These are phyloP conservation scores for Teunomyces gatunensis DNA, from an alignment of 805 yeast genomes.

Conservation along the genomic window DNA sequence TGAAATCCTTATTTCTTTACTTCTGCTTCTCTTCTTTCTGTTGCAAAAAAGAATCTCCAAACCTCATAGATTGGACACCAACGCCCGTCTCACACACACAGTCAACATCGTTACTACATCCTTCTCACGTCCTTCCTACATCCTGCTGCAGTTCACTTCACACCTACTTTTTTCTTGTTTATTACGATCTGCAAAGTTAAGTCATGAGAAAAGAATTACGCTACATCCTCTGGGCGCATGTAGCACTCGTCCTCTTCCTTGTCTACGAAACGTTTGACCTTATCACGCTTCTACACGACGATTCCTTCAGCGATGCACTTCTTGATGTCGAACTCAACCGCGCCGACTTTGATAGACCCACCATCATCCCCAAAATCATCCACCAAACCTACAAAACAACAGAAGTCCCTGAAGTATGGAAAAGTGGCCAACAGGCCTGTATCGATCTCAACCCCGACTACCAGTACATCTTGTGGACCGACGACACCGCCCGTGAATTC, in stretches of 20 bases:
- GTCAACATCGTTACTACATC: too few relatives aligned
- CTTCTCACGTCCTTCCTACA: too few relatives aligned
- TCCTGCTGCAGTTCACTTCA: too few relatives aligned
- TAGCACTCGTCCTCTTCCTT: conserved; percentile 50
- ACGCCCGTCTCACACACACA: too few relatives aligned
- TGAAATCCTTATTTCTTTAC: not conserved
- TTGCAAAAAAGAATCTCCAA: not conserved
- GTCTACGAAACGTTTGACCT: conserved; percentile 69
- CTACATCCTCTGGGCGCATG: conserved; percentile 58
- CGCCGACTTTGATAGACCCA: conserved; percentile 42
- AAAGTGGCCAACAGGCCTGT: conserved; percentile 71
- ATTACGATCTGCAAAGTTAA: not conserved
- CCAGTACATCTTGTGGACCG: conserved; percentile 89
- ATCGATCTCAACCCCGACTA: conserved; percentile 82
- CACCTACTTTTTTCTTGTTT: not conserved
- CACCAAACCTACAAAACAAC: conserved; percentile 89
- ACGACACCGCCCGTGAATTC: conserved; percentile 74
- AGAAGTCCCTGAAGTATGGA: conserved; percentile 80
- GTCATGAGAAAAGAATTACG: conserved; percentile 67
- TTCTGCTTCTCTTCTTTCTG: not conserved
- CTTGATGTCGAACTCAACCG: conserved; percentile 62
- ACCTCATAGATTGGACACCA: too few relatives aligned
- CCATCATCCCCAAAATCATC: conserved; percentile 80
- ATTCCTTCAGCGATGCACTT: conserved; percentile 62
- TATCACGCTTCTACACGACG: conserved; percentile 71